Percentiles rank a stretch among this genome's conserved stretches.
These are phyloP conservation scores for Polyplosphaeria fusca DNA, from an alignment of 495 filamentous ascomycete species.

Conservation along the genomic window DNA sequence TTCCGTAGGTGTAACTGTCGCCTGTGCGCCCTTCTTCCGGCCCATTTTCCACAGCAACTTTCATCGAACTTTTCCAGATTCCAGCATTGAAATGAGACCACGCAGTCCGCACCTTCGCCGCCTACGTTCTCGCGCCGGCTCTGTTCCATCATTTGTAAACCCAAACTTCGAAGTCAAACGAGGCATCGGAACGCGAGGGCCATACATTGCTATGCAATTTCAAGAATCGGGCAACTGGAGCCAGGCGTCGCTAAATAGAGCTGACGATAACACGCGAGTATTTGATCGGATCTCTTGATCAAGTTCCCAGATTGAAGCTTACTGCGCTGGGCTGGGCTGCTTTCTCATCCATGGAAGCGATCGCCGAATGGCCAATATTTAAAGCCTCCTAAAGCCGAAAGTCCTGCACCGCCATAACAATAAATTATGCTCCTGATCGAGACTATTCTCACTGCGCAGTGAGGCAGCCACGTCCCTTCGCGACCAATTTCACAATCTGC, in stretches of 20 bases:
- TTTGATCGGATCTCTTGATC: too few relatives aligned
- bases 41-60: conserved; percentile 3
- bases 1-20: conserved; percentile 18
- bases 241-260: background rate
- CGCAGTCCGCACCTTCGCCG: background rate
- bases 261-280: too few relatives aligned
- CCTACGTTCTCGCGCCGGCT: background rate
- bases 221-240: background rate
- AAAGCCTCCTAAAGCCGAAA: too few relatives aligned
- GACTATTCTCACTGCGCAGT: too few relatives aligned
- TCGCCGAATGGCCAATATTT: too few relatives aligned
- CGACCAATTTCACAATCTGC: too few relatives aligned
- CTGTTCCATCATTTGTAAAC: background rate
- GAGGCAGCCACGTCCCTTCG: too few relatives aligned
- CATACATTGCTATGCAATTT: background rate
- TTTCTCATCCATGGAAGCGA: too few relatives aligned
- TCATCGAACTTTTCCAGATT: background rate
- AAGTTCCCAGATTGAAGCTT: too few relatives aligned
- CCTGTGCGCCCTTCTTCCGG: conserved; percentile 20
- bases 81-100: background rate
- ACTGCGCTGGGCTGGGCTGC: too few relatives aligned
- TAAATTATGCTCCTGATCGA: too few relatives aligned
- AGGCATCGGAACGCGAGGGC: background rate
- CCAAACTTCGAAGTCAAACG: background rate
- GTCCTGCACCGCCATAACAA: too few relatives aligned